Conservation (phyloP, 2,329 filamentous ascomycete species). For the Neofusicoccum parvum region DNA sequence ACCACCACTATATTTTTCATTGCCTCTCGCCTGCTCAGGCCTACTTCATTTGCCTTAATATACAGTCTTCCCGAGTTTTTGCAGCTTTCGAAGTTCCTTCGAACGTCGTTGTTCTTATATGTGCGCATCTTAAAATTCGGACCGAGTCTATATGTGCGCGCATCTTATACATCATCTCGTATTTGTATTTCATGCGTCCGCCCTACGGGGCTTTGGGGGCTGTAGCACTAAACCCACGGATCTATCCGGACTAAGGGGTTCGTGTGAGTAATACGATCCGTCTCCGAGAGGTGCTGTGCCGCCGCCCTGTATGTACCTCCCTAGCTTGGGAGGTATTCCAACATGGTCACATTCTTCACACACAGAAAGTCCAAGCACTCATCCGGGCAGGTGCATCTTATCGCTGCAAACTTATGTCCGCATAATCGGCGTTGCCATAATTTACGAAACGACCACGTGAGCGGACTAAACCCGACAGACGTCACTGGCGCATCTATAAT, state of each 20-base stretch:
- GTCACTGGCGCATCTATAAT: too few species aligned
- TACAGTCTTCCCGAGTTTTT: not conserved
- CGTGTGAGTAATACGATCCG: not conserved
- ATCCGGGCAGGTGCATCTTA: too few species aligned
- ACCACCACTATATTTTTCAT: not conserved
- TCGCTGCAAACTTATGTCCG: too few species aligned
- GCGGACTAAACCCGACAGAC: too few species aligned
- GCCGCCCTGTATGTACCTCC: too few species aligned
- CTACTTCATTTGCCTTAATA: constrained; percentile 7
- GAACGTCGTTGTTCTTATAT: constrained; percentile 14
- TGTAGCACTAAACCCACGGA: not conserved
- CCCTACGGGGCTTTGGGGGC: not conserved
- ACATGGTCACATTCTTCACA: too few species aligned
- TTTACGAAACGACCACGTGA: too few species aligned
- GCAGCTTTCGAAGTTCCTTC: not conserved
- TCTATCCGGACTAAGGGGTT: not conserved
- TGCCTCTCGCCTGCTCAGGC: not conserved
- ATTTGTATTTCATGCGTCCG: constrained; percentile 1
- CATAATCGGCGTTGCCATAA: too few species aligned
- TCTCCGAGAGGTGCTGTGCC: too few species aligned
- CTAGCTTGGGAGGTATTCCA: too few species aligned
- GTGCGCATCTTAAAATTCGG: constrained; percentile 16
- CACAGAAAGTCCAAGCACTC: too few species aligned
- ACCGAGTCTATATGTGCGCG: constrained; percentile 13
- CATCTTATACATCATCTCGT: constrained; percentile 13